Conservation (phyloP, 192 early-diverging fungal species). For the Coemansia umbellata region DNA sequence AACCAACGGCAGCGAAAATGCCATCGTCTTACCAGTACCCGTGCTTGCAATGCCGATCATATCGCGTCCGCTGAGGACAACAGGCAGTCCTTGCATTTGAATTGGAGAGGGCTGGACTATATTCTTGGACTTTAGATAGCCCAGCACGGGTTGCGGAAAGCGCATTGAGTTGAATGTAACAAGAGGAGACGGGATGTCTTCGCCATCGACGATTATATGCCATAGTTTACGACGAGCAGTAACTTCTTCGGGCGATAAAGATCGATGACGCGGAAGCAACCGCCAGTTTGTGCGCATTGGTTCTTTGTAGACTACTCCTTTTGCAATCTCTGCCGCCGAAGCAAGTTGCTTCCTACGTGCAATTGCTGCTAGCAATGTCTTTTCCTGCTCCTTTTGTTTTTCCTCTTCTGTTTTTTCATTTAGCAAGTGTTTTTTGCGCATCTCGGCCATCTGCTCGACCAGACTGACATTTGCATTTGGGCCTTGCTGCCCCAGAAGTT, state of each 20-base stretch:
- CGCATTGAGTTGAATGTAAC: constrained; percentile 83
- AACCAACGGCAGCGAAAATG: constrained; percentile 91
- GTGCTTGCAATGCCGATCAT: constrained; percentile 99
- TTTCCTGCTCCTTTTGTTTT: constrained; percentile 78
- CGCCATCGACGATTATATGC: constrained; percentile 89
- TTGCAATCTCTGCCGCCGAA: constrained; percentile 81
- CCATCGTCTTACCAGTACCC: constrained; percentile 94
- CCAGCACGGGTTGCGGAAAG: constrained; percentile 72
- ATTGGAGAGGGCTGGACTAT: constrained; percentile 93
- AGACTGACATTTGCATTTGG: constrained; percentile 66
- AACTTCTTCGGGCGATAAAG: constrained; percentile 50
- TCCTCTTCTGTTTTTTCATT: constrained; percentile 74
- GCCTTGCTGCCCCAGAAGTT: constrained; percentile 27
- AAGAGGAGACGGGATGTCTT: constrained; percentile 80
- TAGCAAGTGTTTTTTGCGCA: constrained; percentile 59
- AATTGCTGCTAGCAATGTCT: constrained; percentile 78
- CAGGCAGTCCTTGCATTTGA: constrained; percentile 95
- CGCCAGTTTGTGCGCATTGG: constrained; percentile 84
- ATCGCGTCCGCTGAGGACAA: constrained; percentile 83
- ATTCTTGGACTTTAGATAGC: constrained; percentile 73
- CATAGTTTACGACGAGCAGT: constrained; percentile 69
- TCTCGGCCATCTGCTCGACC: constrained; percentile 80
- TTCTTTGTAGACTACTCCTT: constrained; percentile 82
- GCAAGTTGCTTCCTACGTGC: constrained; percentile 73
- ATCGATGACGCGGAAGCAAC: constrained; percentile 70